Base-by-base conservation (phyloP, 2,329 filamentous ascomycete genomes). In the Colletotrichum sp. region DNA sequence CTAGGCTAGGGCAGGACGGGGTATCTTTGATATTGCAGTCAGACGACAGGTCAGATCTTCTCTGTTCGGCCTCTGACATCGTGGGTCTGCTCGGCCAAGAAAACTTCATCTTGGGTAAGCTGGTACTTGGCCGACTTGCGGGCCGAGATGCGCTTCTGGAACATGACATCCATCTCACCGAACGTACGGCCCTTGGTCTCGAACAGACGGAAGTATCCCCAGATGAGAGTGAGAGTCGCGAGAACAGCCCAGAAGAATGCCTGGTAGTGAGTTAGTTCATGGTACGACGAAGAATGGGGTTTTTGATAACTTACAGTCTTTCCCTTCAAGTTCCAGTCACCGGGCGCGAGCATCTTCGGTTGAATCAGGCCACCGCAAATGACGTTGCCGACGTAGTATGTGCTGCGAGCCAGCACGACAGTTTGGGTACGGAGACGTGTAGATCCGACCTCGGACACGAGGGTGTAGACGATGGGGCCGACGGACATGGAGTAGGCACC, bases 341-440 rank as follows among this genome's bases (percentile, higher is more conserved):
- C 83, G 1, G 85, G 85, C 4, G 84, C 81, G 60, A 86, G 71
- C 55, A 87, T 81, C 32, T 85, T 80, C 5, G 85, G 85, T 74
- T 86, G 81, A 30, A 87, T 74, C 5, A 86, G 79, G 34, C 84
- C 84, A 16, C 84, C 84, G 18, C 82, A 83, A 63, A 88, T 82
- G 61, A 87, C 84, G 78, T 87, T 87, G 16, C 82, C 84, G 13
- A 86, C 73, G 69, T 87, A 86, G 75, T 87, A 87, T 3, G 80
- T 81, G 21, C 80, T 86, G 64, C 87, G 83, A 1, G 85, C 87
- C 21, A 89, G 79, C 15, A 87, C 87, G 21, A 88, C 85, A 0
- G 87, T 86, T 80, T 88, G 87, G 64, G 85, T 87, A 61, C 87
- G 84, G 24, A 89, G 83, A 52, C 87, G 87, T 6, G 86, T 88